Conservation (phyloP, 441 rosid genomes). For the Euphorbia corollata region DNA sequence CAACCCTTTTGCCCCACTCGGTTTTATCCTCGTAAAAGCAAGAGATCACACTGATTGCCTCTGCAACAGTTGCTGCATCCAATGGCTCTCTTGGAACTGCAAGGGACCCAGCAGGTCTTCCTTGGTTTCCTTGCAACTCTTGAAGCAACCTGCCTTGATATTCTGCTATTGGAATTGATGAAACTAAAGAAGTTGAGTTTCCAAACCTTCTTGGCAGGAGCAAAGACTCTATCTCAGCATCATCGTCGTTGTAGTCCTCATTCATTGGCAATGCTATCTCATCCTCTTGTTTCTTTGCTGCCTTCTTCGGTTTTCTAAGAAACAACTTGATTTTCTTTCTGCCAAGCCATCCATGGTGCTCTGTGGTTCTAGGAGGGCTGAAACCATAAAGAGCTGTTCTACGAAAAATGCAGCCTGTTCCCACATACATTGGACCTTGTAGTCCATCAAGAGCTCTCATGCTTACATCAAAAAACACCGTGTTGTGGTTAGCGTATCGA, state of each 20-base stretch:
- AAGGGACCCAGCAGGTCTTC: constrained; percentile 73
- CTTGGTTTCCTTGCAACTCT: constrained; percentile 53
- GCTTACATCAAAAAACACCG: constrained; percentile 81
- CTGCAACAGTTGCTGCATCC: constrained; percentile 76
- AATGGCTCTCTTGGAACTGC: constrained; percentile 67
- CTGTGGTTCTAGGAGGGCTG: constrained; percentile 68
- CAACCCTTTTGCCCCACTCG: constrained; percentile 68
- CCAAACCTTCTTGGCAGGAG: constrained; percentile 69
- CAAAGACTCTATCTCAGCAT: constrained; percentile 53
- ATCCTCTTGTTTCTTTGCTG: constrained; percentile 43
- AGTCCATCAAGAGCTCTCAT: constrained; percentile 87
- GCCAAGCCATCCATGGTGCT: constrained; percentile 61
- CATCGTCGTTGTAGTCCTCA: constrained; percentile 43
- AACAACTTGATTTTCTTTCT: constrained; percentile 50
- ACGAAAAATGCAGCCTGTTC: constrained; percentile 84
- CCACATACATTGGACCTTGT: constrained; percentile 88
- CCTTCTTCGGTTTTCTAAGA: constrained; percentile 48
- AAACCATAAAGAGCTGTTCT: constrained; percentile 82
- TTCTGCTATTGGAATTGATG: constrained; percentile 75
- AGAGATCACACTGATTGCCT: constrained; percentile 77
- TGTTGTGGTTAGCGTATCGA: constrained; percentile 82
- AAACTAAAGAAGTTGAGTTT: constrained; percentile 55
- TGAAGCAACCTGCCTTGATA: constrained; percentile 67
- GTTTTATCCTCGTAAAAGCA: constrained; percentile 77
- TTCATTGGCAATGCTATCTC: constrained; percentile 40